Conservation (phyloP, 345 rosid species). For the Populus nigra region DNA sequence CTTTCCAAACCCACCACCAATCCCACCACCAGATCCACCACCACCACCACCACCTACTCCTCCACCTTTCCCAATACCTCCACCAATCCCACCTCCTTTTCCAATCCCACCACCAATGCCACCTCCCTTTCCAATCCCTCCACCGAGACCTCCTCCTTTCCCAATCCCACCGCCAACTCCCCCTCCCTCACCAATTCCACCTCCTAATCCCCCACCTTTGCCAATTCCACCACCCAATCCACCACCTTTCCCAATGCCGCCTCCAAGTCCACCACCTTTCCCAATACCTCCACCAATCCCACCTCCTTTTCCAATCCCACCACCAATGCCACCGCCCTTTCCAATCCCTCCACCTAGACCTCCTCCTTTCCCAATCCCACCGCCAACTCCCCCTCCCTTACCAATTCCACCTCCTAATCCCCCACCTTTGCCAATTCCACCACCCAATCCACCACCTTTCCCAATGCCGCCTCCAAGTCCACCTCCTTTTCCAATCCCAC, state of each 20-base stretch:
- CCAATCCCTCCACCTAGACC: conserved; percentile 13
- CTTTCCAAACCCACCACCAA: conserved; percentile 16
- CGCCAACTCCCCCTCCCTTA: background rate
- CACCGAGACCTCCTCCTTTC: conserved; percentile 18
- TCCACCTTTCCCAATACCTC: conserved; percentile 24
- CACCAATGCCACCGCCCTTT: conserved; percentile 14
- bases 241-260: conserved; percentile 5
- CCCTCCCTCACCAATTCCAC: conserved; percentile 7
- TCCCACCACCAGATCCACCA: conserved; percentile 22
- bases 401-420: conserved; percentile 10
- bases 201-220: conserved; percentile 11
- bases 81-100: conserved; percentile 21
- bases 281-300: conserved; percentile 22
- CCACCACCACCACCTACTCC: conserved; percentile 29
- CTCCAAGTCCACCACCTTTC: conserved; percentile 22
- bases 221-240: conserved; percentile 28
- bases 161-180: conserved; percentile 19
- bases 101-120: conserved; percentile 23
- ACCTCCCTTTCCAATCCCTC: conserved; percentile 19
- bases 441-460: background rate
- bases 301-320: conserved; percentile 19
- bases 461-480: conserved; percentile 10
- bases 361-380: conserved; percentile 2
- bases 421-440: background rate
- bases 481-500: background rate